phyloP scores from a whole-genome alignment of 1,284 basidiomycete species.

The Amylostereum areolatum region DNA sequence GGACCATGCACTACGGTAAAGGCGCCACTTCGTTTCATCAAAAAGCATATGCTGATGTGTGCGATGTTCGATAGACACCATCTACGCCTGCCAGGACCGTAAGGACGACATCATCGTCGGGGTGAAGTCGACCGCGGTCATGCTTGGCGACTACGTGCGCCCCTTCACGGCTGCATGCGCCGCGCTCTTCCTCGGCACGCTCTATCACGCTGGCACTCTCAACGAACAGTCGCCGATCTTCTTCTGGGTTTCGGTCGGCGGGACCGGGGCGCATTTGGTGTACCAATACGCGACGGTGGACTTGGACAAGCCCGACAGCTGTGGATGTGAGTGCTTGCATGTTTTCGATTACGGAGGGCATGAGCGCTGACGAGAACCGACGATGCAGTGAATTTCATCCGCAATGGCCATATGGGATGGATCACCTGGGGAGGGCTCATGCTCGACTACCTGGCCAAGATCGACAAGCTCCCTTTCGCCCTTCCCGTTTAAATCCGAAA shows the following conservation, averaged over 20 bases:
- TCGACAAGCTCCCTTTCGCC: constrained; percentile 10
- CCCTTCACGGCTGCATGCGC: constrained; percentile 46
- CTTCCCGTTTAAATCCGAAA: constrained; percentile 11
- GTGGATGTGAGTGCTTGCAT: constrained; percentile 36
- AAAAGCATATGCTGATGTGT: too few relatives aligned
- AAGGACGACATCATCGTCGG: constrained; percentile 40
- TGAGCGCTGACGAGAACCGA: too few relatives aligned
- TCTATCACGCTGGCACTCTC: constrained; percentile 38
- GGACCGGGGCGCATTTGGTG: constrained; percentile 34
- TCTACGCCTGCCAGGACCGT: constrained; percentile 49
- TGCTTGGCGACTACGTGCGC: constrained; percentile 45
- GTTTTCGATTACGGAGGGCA: too few relatives aligned
- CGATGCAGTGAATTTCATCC: constrained; percentile 43
- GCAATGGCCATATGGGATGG: constrained; percentile 44
- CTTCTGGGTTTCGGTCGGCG: constrained; percentile 46
- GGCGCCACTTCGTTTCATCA: too few relatives aligned
- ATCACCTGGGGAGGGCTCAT: constrained; percentile 43
- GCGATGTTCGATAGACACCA: constrained; percentile 29
- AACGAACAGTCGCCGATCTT: constrained; percentile 43
- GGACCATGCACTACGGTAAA: constrained; percentile 64
- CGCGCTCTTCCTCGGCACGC: constrained; percentile 37
- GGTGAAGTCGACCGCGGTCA: constrained; percentile 43
- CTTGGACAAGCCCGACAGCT: constrained; percentile 44
- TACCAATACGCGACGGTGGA: constrained; percentile 53
- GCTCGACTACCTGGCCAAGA: constrained; percentile 29